phyloP scores from a whole-genome alignment of 2,329 filamentous ascomycete species.

The Sordariomycetes sp. region DNA sequence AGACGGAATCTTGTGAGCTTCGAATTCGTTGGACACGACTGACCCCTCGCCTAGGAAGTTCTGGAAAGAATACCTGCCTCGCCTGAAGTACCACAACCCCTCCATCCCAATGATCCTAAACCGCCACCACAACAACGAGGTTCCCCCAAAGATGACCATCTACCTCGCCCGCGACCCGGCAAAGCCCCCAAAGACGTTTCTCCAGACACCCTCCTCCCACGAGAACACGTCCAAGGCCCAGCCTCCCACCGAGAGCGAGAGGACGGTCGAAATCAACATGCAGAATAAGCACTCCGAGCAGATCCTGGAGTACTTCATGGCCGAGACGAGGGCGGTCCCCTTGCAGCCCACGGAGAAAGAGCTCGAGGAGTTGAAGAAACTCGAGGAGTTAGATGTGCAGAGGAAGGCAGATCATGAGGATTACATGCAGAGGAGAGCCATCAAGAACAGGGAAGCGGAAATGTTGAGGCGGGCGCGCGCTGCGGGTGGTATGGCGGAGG shows the following conservation, averaged over 20 bases:
- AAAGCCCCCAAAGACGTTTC: conserved; percentile 7
- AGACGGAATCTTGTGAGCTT: too few species aligned
- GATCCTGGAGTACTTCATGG: conserved; percentile 55
- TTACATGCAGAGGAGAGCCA: conserved; percentile 41
- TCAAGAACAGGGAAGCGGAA: conserved; percentile 52
- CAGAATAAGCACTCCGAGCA: conserved; percentile 48
- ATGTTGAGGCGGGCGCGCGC: conserved; percentile 31
- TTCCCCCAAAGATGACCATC: conserved; percentile 54
- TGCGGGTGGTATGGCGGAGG: conserved; percentile 24
- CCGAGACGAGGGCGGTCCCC: conserved; percentile 49
- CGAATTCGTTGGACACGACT: too few species aligned
- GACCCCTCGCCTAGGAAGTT: conserved; percentile 57
- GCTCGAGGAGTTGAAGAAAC: conserved; percentile 42
- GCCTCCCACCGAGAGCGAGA: conserved; percentile 37
- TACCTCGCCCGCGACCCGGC: conserved; percentile 45
- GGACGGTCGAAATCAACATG: conserved; percentile 51
- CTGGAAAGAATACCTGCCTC: conserved; percentile 73
- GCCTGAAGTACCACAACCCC: conserved; percentile 93
- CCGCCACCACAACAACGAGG: conserved; percentile 48
- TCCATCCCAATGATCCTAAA: conserved; percentile 73
- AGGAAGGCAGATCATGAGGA: conserved; percentile 45
- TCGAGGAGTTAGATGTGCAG: conserved; percentile 44
- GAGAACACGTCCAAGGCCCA: conserved; percentile 38
- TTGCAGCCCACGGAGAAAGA: conserved; percentile 53
- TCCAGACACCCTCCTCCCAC: conserved; percentile 36